Conservation (phyloP, 1,139 yeast species). For the Pichia sp. region DNA sequence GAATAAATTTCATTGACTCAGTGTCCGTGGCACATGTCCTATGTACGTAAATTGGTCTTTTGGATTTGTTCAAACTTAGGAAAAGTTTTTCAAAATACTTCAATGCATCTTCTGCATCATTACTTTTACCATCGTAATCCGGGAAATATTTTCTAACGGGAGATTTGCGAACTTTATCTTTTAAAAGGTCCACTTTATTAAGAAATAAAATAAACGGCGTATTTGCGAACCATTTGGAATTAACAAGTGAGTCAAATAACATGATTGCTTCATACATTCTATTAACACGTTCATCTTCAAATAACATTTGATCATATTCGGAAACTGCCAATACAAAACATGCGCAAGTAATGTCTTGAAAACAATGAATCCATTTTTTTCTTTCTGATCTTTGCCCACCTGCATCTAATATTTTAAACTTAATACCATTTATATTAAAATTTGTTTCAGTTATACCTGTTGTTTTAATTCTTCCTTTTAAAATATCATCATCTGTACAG, state of each 20-base stretch:
- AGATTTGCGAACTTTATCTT: conserved; percentile 57
- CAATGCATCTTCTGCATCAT: conserved; percentile 59
- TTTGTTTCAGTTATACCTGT: conserved; percentile 91
- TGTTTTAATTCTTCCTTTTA: conserved; percentile 88
- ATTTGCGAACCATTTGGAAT: conserved; percentile 75
- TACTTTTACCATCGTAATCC: conserved; percentile 57
- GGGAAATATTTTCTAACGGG: conserved; percentile 69
- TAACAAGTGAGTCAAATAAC: conserved; percentile 77
- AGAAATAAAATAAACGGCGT: conserved; percentile 87
- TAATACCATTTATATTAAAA: conserved; percentile 61
- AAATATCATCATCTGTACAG: conserved; percentile 76
- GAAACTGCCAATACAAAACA: conserved; percentile 87
- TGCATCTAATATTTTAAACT: conserved; percentile 81
- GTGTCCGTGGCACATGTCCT: conserved; percentile 96
- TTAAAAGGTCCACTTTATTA: conserved; percentile 81
- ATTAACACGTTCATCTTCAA: conserved; percentile 85
- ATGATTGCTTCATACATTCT: conserved; percentile 88
- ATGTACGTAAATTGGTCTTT: conserved; percentile 80
- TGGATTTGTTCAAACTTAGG: conserved; percentile 53
- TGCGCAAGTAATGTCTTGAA: conserved; percentile 85
- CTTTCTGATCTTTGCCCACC: conserved; percentile 97
- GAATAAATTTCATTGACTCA: conserved; percentile 76
- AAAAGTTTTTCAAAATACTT: conserved; percentile 64
- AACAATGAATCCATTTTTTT: conserved; percentile 93
- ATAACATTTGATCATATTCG: conserved; percentile 86